A percentile compares a stretch with the other conserved stretches of the same genome.
Evolutionary conservation across 2,329 filamentous ascomycete genomes (phyloP).

Genomic region (Colletotrichum cereale): DNA sequence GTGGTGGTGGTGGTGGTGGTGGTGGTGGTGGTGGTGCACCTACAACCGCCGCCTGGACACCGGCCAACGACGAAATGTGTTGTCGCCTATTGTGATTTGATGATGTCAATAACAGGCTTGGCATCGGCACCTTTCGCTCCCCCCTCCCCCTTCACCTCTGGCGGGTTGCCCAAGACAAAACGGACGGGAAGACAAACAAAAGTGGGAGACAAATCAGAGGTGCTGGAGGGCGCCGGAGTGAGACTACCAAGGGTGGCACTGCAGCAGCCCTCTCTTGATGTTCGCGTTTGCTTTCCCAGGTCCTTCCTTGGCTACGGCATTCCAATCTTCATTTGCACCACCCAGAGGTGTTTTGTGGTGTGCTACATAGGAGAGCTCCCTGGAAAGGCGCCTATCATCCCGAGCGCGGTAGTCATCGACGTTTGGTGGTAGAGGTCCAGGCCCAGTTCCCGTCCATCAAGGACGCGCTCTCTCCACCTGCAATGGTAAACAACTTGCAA

Average conservation of each 20-base stretch:
- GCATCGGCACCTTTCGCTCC: neutral
- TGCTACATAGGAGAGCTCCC: too few species aligned
- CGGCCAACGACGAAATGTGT: neutral
- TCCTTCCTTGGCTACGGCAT: neutral
- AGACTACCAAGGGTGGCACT: conserved; percentile 32
- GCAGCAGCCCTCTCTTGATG: conserved; percentile 6
- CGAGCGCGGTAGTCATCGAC: conserved; percentile 17
- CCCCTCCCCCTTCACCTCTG: neutral
- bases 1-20: too few species aligned
- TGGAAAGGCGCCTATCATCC: neutral
- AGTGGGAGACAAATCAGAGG: conserved; percentile 27
- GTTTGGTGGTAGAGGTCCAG: neutral
- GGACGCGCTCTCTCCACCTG: neutral
- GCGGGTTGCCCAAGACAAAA: neutral
- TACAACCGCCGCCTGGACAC: neutral
- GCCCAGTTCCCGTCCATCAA: neutral
- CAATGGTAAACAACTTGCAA: neutral
- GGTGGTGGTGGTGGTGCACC: too few species aligned
- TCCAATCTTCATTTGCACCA: neutral
- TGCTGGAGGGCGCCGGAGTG: conserved; percentile 7
- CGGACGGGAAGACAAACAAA: neutral
- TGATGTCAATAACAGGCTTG: conserved; percentile 35
- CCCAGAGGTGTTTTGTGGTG: neutral
- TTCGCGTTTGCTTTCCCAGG: neutral
- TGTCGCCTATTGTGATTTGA: conserved; percentile 25